Conservation (phyloP, 495 filamentous ascomycete genomes). For the Cercophora sp. region DNA sequence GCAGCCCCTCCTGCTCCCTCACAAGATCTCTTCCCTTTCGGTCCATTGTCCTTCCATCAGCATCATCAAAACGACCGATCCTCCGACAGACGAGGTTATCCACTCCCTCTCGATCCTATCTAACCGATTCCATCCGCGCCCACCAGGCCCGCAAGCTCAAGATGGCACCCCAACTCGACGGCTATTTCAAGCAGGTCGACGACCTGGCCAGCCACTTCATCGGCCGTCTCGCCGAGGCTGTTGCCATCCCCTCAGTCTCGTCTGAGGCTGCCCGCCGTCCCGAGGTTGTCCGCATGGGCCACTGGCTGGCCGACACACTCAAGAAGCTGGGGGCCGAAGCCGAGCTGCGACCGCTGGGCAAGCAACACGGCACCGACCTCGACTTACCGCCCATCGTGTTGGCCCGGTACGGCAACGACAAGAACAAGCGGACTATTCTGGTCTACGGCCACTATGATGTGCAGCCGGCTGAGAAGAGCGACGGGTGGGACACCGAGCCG, state of each 20-base stretch:
- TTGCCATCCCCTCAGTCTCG: conserved; percentile 93
- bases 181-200: conserved; percentile 89
- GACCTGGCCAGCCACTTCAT: conserved; percentile 76
- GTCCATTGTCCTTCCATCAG: neutral
- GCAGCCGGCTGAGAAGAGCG: conserved; percentile 86
- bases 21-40: neutral
- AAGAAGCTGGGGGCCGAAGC: conserved; percentile 78
- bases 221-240: conserved; percentile 83
- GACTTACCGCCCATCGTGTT: conserved; percentile 90
- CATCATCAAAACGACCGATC: neutral
- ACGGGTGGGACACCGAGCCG: conserved; percentile 95
- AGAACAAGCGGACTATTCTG: conserved; percentile 87
- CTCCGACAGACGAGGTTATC: no score
- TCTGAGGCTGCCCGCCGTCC: conserved; percentile 81
- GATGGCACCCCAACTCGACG: conserved; percentile 81
- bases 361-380: conserved; percentile 85
- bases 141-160: conserved; percentile 63
- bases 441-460: conserved; percentile 99
- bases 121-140: conserved; percentile 42
- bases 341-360: conserved; percentile 76
- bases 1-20: conserved; percentile 3
- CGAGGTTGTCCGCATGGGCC: conserved; percentile 94
- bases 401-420: conserved; percentile 84
- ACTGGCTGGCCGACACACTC: conserved; percentile 82
- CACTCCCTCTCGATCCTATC: conserved; percentile 35